Evolutionary conservation across 306 rosid species (phyloP).

Genomic region (Malus sieversii): DNA sequence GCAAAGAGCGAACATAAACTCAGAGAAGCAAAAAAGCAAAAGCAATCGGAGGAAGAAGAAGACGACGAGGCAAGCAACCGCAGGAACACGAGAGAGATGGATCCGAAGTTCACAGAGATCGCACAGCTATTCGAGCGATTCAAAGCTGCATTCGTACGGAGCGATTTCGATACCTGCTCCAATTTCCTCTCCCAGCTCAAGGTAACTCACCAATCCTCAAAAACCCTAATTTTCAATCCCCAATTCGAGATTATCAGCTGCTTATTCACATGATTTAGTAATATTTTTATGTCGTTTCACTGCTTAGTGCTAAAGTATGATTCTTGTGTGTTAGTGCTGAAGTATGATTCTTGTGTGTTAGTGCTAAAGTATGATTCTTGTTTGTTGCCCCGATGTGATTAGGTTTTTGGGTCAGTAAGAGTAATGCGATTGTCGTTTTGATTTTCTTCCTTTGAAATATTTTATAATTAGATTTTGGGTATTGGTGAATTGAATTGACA

Average conservation of each 20-base stretch:
- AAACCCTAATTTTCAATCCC: constrained; percentile 32
- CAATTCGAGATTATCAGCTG: background rate
- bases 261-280: background rate
- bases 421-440: background rate
- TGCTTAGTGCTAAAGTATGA: background rate
- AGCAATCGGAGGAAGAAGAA: background rate
- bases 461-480: background rate
- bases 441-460: background rate
- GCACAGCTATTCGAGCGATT: constrained; percentile 74
- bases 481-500: background rate
- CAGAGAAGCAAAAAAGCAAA: background rate
- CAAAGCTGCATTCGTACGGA: constrained; percentile 59
- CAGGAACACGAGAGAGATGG: constrained; percentile 30
- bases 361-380: background rate
- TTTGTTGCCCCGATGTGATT: background rate
- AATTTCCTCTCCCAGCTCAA: constrained; percentile 67
- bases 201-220: constrained; percentile 30
- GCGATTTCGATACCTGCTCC: constrained; percentile 43
- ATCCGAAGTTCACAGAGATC: constrained; percentile 70
- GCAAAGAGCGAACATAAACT: background rate
- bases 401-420: background rate
- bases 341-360: background rate
- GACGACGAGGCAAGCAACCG: background rate
- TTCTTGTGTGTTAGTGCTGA: background rate
- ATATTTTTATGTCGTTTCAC: background rate